Base-by-base conservation (phyloP, 352 stramenopile species). In the Pseudoperonospora humuli region DNA sequence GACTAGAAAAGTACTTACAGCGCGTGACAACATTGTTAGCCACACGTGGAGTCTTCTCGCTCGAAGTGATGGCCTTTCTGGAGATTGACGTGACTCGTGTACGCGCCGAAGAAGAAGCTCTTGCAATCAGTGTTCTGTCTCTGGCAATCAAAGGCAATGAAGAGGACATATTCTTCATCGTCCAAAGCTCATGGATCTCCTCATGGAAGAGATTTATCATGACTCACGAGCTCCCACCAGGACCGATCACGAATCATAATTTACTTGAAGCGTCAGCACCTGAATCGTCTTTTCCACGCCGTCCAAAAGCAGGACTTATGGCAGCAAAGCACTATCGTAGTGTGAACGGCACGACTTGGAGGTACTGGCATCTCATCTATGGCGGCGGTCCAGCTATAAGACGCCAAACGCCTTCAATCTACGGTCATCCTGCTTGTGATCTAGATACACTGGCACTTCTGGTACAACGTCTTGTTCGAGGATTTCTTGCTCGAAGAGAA, bases 51-150 rank as follows among this genome's bases (percentile, higher is more conserved):
- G 54, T 83, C 17, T 87, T 79, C 35, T 84, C 72, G 0, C 32
- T 76, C 1, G 70, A 87, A 54, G 61, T 87, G 18, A 82, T 85
- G 72, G 58, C 57, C 14, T 87, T 85, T 52, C 60, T 87, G 1
- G 75, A 80, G 19, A 70, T 87, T 32, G 68, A 85, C 38, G 68
- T 64, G 37, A 20, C 60, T 21, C 43, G 49, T 11, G 48, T 84
- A 1, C 69, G 75, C 0, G 65, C 58, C 2, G 67, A 87, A 47
- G 71, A 87, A 57, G 71, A 87, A 54, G 75, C 64, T 9, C 40
- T 81, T 10, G 66, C 67, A 2, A 38, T 76, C 0, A 62, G 78
- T 3, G 46, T 57, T 6, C 31, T 87, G 3, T 48, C 67, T 1
- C 45, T 34, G 19, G 19, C 25, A 19, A 51, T 33, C 21, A 41